These are phyloP conservation scores for Musa troglodytarum DNA, from an alignment of 176 grass and related monocot species.

Conservation along the genomic window DNA sequence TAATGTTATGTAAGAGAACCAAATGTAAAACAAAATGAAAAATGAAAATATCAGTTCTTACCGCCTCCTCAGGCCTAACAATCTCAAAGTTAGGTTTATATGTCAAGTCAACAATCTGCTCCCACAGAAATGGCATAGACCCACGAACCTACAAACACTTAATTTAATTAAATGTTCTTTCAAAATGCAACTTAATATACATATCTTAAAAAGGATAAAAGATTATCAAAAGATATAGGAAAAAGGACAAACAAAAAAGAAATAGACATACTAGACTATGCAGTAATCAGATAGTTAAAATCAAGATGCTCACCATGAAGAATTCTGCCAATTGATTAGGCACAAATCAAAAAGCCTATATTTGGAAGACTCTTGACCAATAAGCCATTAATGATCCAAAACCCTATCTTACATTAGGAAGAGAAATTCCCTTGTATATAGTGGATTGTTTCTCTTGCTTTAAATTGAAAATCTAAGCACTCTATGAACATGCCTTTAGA, in stretches of 20 bases:
- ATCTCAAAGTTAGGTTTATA: slow-evolving; percentile 88
- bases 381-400: neutral
- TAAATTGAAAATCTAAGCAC: neutral
- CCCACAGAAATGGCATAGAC: slow-evolving; percentile 91
- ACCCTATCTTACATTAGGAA: neutral
- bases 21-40: neutral
- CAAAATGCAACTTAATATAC: slow-evolving; percentile 19
- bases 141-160: slow-evolving; percentile 59
- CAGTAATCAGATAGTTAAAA: neutral
- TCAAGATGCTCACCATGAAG: neutral
- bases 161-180: neutral
- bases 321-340: neutral
- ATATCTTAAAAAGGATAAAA: neutral
- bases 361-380: neutral
- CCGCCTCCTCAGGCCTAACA: slow-evolving; percentile 77
- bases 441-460: too few relatives aligned
- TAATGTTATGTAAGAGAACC: neutral
- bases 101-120: slow-evolving; percentile 96
- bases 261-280: neutral
- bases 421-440: neutral
- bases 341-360: neutral
- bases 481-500: neutral
- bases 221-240: slow-evolving; percentile 9
- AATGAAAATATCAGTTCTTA: slow-evolving; percentile 13
- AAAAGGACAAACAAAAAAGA: neutral